Conservation (phyloP, 2,329 filamentous ascomycete genomes). For the Sporothrix globosa region DNA sequence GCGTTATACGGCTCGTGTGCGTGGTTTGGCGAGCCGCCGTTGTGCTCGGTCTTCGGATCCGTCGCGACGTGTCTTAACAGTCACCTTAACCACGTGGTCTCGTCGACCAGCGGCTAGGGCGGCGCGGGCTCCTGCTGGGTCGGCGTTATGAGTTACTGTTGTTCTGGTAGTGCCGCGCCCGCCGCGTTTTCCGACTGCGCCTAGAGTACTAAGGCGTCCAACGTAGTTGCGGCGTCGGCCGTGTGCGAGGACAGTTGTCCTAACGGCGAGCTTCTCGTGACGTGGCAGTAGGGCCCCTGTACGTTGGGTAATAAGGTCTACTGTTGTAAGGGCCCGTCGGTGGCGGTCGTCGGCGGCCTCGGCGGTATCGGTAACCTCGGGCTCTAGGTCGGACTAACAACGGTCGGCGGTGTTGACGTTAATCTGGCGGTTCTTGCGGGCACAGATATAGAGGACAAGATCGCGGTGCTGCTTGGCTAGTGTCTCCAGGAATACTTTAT, state of each 20-base stretch:
- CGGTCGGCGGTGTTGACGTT: no score
- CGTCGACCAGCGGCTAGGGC: conserved; percentile 5
- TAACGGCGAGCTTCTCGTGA: background rate
- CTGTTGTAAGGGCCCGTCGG: conserved; percentile 11
- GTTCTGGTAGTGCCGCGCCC: background rate
- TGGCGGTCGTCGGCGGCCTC: no score
- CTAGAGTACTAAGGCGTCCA: conserved; percentile 1
- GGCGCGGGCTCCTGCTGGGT: background rate
- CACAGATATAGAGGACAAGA: no score
- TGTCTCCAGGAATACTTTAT: no score
- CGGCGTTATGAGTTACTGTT: conserved; percentile 10
- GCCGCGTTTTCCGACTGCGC: background rate
- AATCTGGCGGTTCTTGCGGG: no score
- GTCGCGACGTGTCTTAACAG: background rate
- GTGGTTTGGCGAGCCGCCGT: background rate
- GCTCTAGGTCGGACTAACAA: no score
- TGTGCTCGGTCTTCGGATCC: background rate
- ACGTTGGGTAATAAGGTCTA: background rate
- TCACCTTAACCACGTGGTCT: background rate
- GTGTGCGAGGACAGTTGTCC: conserved; percentile 10
- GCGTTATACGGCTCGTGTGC: background rate
- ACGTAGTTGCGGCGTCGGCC: background rate
- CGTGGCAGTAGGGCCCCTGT: background rate
- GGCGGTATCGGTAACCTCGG: no score
- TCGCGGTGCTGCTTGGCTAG: no score